A percentile compares a stretch with the other conserved stretches of the same genome.
These are phyloP conservation scores for Rutstroemia sydowiana DNA, from an alignment of 2,329 filamentous ascomycete genomes.

Conservation along the genomic window DNA sequence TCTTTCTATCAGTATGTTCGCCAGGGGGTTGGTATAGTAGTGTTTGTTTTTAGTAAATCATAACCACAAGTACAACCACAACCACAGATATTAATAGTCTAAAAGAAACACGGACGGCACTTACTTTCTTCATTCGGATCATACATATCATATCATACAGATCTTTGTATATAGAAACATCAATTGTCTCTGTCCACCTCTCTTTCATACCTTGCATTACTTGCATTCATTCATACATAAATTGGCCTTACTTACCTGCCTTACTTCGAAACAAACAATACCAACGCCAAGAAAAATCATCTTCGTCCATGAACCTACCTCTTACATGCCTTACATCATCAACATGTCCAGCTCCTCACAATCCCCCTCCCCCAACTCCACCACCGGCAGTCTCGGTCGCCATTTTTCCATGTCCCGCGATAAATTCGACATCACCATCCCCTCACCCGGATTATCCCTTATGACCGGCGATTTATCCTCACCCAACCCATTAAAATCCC, in stretches of 20 bases:
- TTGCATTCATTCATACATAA: no score
- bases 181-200: no score
- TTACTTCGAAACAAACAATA: not conserved
- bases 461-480: conserved; percentile 19
- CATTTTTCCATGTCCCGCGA: conserved; percentile 27
- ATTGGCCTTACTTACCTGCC: not conserved
- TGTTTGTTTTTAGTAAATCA: no score
- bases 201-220: not conserved
- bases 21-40: no score
- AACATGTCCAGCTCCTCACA: conserved; percentile 28
- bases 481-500: conserved; percentile 41
- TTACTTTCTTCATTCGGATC: no score
- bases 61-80: no score
- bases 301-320: conserved; percentile 17
- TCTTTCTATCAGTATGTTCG: no score
- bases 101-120: no score
- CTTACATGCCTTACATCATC: conserved; percentile 12
- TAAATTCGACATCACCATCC: conserved; percentile 26
- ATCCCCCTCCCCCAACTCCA: conserved; percentile 26
- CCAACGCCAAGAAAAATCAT: not conserved
- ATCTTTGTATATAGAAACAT: no score
- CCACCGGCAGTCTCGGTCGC: conserved; percentile 18
- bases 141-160: no score
- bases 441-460: conserved; percentile 24
- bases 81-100: no score